A percentile compares a stretch with the other conserved stretches of the same genome.
phyloP scores from a whole-genome alignment of 176 grass and related monocot genomes.

The Musa beccarii region DNA sequence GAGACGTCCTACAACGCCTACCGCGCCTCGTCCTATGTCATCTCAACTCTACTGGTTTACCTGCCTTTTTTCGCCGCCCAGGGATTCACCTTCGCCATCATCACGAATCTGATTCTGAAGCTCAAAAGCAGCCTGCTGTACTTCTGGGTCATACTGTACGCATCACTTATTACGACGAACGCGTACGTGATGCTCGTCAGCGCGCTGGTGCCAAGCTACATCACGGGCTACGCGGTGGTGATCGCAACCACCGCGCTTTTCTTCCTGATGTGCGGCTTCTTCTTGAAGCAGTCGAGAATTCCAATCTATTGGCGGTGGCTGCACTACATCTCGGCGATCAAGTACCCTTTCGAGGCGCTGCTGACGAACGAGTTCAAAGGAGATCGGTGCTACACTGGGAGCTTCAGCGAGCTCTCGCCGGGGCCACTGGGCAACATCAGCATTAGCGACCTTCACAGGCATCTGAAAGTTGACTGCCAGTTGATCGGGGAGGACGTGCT shows the following conservation, averaged over 20 bases:
- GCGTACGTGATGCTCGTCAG: conserved; percentile 72
- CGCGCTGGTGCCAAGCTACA: conserved; percentile 59
- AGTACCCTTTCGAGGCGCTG: conserved; percentile 81
- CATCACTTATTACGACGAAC: conserved; percentile 70
- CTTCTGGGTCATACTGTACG: conserved; percentile 55
- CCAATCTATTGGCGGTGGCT: conserved; percentile 64
- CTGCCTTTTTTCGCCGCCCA: conserved; percentile 59
- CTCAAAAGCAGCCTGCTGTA: conserved; percentile 42
- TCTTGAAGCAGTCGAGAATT: conserved; percentile 56
- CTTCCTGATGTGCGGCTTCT: conserved; percentile 70
- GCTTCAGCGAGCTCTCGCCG: background rate
- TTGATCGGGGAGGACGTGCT: conserved; percentile 56
- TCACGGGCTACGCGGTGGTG: conserved; percentile 62
- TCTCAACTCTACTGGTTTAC: conserved; percentile 61
- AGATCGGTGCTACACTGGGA: conserved; percentile 28
- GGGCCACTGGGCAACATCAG: conserved; percentile 24
- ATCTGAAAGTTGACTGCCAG: conserved; percentile 34
- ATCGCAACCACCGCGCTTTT: conserved; percentile 63
- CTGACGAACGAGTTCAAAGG: conserved; percentile 71
- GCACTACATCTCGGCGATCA: conserved; percentile 77
- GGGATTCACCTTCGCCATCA: conserved; percentile 56
- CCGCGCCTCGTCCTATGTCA: conserved; percentile 66
- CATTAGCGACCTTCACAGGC: conserved; percentile 25
- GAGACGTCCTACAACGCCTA: conserved; percentile 86
- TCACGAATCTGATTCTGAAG: conserved; percentile 59